Conservation (phyloP, 495 filamentous ascomycete species). For the Melanomma pulvis-pyrius region DNA sequence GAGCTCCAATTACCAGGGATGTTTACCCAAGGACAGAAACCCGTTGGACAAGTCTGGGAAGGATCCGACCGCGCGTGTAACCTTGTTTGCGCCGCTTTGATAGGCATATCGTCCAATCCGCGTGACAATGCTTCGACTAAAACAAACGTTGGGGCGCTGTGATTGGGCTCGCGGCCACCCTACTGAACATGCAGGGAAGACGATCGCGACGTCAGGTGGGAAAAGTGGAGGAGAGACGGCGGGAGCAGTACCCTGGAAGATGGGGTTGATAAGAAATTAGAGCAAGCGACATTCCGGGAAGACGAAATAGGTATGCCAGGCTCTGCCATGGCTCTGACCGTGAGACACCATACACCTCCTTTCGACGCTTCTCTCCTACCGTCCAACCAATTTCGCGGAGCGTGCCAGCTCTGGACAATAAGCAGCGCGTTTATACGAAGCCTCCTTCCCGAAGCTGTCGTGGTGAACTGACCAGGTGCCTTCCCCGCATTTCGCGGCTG, state of each 20-base stretch:
- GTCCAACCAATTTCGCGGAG: neutral
- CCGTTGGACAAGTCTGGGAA: neutral
- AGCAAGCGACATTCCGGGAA: neutral
- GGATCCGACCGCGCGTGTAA: neutral
- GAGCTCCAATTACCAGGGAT: neutral
- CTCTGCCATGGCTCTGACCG: neutral
- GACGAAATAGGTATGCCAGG: neutral
- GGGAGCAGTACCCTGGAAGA: neutral
- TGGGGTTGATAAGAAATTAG: conserved; percentile 5
- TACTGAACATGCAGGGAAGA: neutral
- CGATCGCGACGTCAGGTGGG: neutral
- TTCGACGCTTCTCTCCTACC: no score
- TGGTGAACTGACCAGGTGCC: neutral
- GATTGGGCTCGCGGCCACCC: neutral
- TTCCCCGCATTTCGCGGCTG: neutral
- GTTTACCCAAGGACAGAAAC: neutral
- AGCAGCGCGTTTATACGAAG: conserved; percentile 2
- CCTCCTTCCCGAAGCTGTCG: conserved; percentile 4
- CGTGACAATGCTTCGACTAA: neutral
- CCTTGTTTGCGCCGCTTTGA: neutral
- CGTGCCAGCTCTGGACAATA: neutral
- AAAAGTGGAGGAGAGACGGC: neutral
- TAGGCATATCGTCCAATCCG: neutral
- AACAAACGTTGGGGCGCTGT: neutral
- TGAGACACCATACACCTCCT: neutral